Base-by-base conservation (phyloP, 257 asterid species). In the Sherardia arvensis region DNA sequence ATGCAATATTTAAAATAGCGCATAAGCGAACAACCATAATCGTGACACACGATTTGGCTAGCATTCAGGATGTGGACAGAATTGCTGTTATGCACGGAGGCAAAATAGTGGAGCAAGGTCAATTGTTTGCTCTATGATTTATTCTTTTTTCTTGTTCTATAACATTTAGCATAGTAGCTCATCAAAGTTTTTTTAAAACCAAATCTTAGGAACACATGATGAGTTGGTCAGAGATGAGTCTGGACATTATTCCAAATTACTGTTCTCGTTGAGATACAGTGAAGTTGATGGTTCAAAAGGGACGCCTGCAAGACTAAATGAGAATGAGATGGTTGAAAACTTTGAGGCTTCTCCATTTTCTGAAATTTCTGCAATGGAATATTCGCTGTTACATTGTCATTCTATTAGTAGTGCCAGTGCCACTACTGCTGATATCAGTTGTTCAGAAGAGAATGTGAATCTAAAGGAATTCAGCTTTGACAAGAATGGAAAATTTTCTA, bases 21-120 rank as follows among this genome's bases (percentile, higher is more conserved):
- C n/a, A 23, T 6, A 29, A 61, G 4, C 45, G 70, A 30, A 76
- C 81, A 29, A 34, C 74, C 2, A 8, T 76, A 25, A 56, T 72
- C 57, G 59, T 72, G 32, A 62, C 81, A 23, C 81, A 76, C 54
- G 57, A 65, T 29, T 53, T 76, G 71, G 43, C 70, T 2, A 62
- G 62, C 29, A 49, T 65, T 34, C 68, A 71, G 53, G 34, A 61
- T 34, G 81, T 73, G 47, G 66, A 72, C 66, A 53, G 54, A 3
- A 76, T 76, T 38, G 77, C 74, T 15, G 77, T 76, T 28, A 28
- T 76, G 34, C 38, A 76, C 30, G 59, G 34, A 8, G 81, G 77
- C 2, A 68, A 72, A 61, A 54, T 72, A 14, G 67, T 76, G 65
- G 77, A 71, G 71, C 69, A 72, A 60, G 81, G 81, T 72, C 72